Conservation (phyloP, 306 rosid genomes). For the Casuarina equisetifolia region DNA sequence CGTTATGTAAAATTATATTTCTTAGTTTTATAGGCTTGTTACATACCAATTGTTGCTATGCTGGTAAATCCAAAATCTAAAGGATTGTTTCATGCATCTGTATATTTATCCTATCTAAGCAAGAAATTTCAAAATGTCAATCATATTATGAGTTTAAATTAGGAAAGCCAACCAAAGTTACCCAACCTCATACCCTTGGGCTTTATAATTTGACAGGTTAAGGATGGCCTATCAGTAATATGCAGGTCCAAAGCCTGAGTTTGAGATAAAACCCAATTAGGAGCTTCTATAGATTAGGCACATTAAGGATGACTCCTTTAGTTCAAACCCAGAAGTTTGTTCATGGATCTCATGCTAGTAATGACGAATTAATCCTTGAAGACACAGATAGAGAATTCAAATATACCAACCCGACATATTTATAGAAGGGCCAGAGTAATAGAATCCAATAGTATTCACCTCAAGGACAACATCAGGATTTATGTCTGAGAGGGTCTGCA, state of each 20-base stretch:
- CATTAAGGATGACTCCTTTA: not conserved
- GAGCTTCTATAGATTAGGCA: not conserved
- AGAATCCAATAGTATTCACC: slow-evolving; percentile 36
- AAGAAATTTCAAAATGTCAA: not conserved
- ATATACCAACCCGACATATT: not conserved
- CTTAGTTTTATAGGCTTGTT: not conserved
- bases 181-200: not conserved
- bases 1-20: not conserved
- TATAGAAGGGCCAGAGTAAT: not conserved
- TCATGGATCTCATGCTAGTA: slow-evolving; percentile 3
- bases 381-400: not conserved
- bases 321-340: not conserved
- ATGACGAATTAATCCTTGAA: not conserved
- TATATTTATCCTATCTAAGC: not conserved
- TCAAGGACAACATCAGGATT: slow-evolving; percentile 95
- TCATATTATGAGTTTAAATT: not conserved
- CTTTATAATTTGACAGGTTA: not conserved
- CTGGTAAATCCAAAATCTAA: not conserved
- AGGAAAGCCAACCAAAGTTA: not conserved
- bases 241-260: not conserved
- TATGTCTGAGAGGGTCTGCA: slow-evolving; percentile 89
- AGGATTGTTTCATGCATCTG: not conserved
- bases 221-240: not conserved
- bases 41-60: not conserved
- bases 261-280: not conserved